A percentile compares a stretch with the other conserved stretches of the same genome.
phyloP scores from a whole-genome alignment of 345 rosid genomes.

The Gynandropsis gynandra region DNA sequence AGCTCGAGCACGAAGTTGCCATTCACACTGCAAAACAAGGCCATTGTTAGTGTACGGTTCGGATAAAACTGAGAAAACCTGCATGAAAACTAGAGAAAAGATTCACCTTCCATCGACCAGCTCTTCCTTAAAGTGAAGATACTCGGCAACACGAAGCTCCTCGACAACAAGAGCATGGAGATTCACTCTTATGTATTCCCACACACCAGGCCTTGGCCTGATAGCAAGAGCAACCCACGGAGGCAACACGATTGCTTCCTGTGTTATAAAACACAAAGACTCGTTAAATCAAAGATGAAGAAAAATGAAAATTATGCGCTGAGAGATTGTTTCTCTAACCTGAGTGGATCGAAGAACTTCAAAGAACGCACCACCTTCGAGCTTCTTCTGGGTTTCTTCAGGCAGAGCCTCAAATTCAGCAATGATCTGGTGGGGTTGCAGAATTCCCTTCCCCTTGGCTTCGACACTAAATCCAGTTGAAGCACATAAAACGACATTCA shows the following conservation, averaged over 20 bases:
- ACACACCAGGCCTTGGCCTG: constrained; percentile 84
- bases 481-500: neutral
- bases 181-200: constrained; percentile 73
- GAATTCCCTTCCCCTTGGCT: constrained; percentile 66
- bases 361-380: constrained; percentile 50
- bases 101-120: constrained; percentile 67
- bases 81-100: neutral
- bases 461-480: constrained; percentile 43
- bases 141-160: constrained; percentile 59
- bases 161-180: constrained; percentile 68
- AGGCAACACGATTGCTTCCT: constrained; percentile 79
- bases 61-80: neutral
- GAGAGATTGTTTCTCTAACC: constrained; percentile 19
- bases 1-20: constrained; percentile 77
- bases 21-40: constrained; percentile 39
- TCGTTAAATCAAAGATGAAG: neutral
- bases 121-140: constrained; percentile 86
- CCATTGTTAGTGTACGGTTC: neutral
- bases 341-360: constrained; percentile 61
- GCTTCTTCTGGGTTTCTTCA: constrained; percentile 42
- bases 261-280: neutral
- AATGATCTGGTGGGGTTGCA: constrained; percentile 62
- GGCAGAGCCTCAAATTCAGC: constrained; percentile 70
- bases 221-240: constrained; percentile 79
- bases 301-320: neutral